Base-by-base conservation (phyloP, 2,329 filamentous ascomycete species). In the Paraphoma sp. region DNA sequence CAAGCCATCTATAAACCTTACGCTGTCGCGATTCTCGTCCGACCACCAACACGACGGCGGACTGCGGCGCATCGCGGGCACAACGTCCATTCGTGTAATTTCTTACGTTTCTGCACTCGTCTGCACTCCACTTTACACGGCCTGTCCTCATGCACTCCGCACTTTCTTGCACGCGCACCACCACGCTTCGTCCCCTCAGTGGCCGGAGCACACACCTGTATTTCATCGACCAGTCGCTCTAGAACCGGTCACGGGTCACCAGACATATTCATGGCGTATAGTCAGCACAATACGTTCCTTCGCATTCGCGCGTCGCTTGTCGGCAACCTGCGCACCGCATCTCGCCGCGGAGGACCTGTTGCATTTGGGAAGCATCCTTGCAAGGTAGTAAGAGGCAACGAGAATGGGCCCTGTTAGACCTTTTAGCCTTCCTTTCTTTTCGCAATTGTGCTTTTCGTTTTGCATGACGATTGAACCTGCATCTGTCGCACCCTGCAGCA, bases 91-190 rank as follows among this genome's bases (percentile, higher is more conserved):
- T 45, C 29, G 53, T 42, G 44, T 44, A 40, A 52, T 46, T 23
- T 42, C 33, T 52, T 56, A 45, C 53, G 48, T 52, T 52, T 56
- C 43, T 40, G 18, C 16, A 28, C 45, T 30, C 36, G 18, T 43
- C 14, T 47, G 52, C 48, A 54, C 54, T 59, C 54, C 59, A 47
- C 51, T 55, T 59, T 59, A 48, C 53, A 54, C 55, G 18, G 50
- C 54, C 51, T 56, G 7, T 28, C 10, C 16, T 40, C 31, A 48
- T 60, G 59, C 62, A 60, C 59, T 56, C 56, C 53, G 55, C 57
- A 62, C 45, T 56, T 8, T 45, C 23, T 12, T 28, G 48, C 48
- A 36, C 33, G 33, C 33, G 33, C 44, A 54, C 30, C 49, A 60
- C 57, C 46, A 58, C 57, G 52, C 52, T 54, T 53, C 51, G 17